Base-by-base conservation (phyloP, 345 rosid species). In the Eucalyptus sp. region DNA sequence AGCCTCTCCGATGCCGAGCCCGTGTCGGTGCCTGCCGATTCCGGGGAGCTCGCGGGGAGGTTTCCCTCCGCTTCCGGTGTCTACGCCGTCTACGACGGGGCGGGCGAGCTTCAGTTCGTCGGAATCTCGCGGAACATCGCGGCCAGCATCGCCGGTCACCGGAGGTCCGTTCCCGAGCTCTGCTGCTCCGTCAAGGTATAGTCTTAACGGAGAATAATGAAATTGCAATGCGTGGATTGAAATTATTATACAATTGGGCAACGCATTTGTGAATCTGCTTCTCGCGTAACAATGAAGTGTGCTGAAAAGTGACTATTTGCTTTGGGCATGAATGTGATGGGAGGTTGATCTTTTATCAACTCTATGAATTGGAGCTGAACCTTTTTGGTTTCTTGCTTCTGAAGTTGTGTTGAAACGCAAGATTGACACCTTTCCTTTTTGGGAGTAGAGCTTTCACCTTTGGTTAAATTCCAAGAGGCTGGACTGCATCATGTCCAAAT, bases 101-200 rank as follows among this genome's bases (percentile, higher is more conserved):
- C 88, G 84, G 92, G 92, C 24, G 96, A 91, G 86, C 95, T 97
- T 90, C 98, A 97, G 87, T 97, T 96, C 93, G 91, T 96, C 52
- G 99, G 99, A 54, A 95, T 97, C 81, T 94, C 99, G 31, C 90
- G 98, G 88, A 96, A 96, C 91, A 91, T 97, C 68, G 96, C 93
- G 7, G 97, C 97, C 41, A 96, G 96, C 93, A 91, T 97, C 84
- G 87, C 93, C 66, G 50, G 93, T 58, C 99, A 96, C 89, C 86
- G 94, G 64, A 95, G 94, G 88, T 93, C 98, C 14, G 94, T 95
- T 7, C 97, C 99, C 87, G 96, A 95, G 87, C 94, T 95, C 54
- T 97, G 98, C 91, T 88, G 92, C 91, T 94, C 95, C 85, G 94
- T 96, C 89, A 96, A 96, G 97, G 99, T 97, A 88, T 25, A 5